Base-by-base conservation (phyloP, 768 basidiomycete species). In the Podaxis mareebaensis region DNA sequence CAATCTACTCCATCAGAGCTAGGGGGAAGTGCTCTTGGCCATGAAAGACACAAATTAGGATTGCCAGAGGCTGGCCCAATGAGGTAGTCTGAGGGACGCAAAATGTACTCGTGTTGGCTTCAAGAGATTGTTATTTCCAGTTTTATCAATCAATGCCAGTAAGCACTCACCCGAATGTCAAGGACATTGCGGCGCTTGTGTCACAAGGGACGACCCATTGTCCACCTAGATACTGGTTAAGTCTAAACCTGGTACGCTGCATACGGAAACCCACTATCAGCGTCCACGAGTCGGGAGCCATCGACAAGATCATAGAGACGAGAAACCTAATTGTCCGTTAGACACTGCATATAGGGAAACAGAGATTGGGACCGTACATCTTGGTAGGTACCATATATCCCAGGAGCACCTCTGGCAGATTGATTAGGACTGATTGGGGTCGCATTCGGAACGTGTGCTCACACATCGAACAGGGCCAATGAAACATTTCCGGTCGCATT, bases 191-290 rank as follows among this genome's bases (percentile, higher is more conserved):
- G 40, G 81, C 73, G 11, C 78, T 74, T 1, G 85, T 87, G 54
- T 85, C 79, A 64, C 92, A 93, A 7, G 92, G 92, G 38, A 93
- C 73, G 20, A 81, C 90, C 90, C 91, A 93, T 74, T 86, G 88
- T 5, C 92, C 92, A 58, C 67, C 85, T 82, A 64, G 5, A 11
- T 5, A 11, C 64, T 20, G 58, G 28, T 15, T 54, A 53, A 62
- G 39, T 33, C 36, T 36, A 30, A 36, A 33, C 7, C 22, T n/a
- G 24, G 40, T 6, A n/a, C 10, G 20, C 11, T 30, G 28, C 51
- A 20, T 3, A 64, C 38, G 51, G 24, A 40, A 44, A 51, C 53
- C 15, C 60, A 83, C 65, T 71, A 84, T 85, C 72, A n/a, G 77
- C 63, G 65, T 87, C 85, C 20, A 93, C 88, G 8, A 92, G 79